These are phyloP conservation scores for Capsicum baccatum DNA, from an alignment of 257 asterid genomes.

Conservation along the genomic window DNA sequence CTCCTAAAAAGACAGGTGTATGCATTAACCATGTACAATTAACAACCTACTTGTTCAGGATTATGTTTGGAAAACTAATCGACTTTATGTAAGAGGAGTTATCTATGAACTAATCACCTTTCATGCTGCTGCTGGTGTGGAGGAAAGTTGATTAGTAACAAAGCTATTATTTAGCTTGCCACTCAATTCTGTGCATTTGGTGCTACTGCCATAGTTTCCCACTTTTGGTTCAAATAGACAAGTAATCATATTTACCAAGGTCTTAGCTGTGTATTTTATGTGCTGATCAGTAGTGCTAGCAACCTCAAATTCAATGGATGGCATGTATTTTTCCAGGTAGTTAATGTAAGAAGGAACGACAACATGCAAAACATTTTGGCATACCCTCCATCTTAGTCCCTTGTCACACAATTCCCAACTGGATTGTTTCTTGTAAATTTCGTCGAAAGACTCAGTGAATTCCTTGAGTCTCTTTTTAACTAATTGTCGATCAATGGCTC, in stretches of 20 bases:
- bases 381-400: constrained; percentile 52
- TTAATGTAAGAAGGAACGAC: constrained; percentile 62
- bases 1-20: constrained; percentile 8
- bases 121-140: constrained; percentile 72
- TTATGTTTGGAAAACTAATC: background rate
- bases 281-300: constrained; percentile 30
- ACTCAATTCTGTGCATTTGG: constrained; percentile 57
- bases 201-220: constrained; percentile 44
- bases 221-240: constrained; percentile 58
- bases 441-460: constrained; percentile 68
- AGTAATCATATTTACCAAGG: constrained; percentile 53
- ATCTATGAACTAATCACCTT: constrained; percentile 12
- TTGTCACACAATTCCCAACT: constrained; percentile 65
- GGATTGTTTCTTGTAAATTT: constrained; percentile 59
- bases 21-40: constrained; percentile 17
- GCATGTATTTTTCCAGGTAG: constrained; percentile 54
- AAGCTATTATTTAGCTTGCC: constrained; percentile 43
- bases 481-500: constrained; percentile 68
- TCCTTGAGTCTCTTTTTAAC: constrained; percentile 55
- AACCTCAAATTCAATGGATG: constrained; percentile 45
- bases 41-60: constrained; percentile 19
- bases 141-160: constrained; percentile 44
- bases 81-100: constrained; percentile 9
- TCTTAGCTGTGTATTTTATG: constrained; percentile 49
- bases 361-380: constrained; percentile 52